phyloP scores from a whole-genome alignment of 352 stramenopile genomes.

The Globisporangium barbulae region DNA sequence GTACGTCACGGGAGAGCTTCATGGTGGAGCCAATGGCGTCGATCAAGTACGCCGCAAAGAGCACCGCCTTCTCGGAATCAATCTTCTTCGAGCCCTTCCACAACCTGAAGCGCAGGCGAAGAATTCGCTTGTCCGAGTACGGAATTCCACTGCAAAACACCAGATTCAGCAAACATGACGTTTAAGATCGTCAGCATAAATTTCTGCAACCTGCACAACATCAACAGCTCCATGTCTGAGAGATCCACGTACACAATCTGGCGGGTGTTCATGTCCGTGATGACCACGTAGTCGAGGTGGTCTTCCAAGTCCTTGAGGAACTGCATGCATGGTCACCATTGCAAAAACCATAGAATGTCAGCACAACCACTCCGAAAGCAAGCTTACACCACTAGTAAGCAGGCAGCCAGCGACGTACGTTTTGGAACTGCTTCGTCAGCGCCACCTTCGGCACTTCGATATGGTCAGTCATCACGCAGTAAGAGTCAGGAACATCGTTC shows the following conservation, averaged over 20 bases:
- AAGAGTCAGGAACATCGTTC: slow-evolving; percentile 53
- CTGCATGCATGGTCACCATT: slow-evolving; percentile 21
- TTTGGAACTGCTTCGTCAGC: slow-evolving; percentile 48
- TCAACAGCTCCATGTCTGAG: background rate
- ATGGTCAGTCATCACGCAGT: slow-evolving; percentile 64
- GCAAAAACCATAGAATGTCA: background rate
- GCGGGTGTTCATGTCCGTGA: slow-evolving; percentile 75
- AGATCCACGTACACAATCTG: slow-evolving; percentile 46
- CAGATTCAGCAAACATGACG: background rate
- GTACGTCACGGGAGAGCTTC: slow-evolving; percentile 74
- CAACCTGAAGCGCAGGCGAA: slow-evolving; percentile 67
- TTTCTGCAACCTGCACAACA: background rate
- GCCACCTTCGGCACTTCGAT: slow-evolving; percentile 59
- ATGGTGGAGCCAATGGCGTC: slow-evolving; percentile 67
- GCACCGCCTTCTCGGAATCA: slow-evolving; percentile 41
- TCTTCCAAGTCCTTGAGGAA: slow-evolving; percentile 61
- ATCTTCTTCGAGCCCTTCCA: slow-evolving; percentile 56
- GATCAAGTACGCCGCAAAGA: slow-evolving; percentile 49
- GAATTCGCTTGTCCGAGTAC: slow-evolving; percentile 50
- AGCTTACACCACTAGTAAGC: background rate
- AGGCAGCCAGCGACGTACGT: slow-evolving; percentile 17
- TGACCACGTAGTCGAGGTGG: slow-evolving; percentile 70
- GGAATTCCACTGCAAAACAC: slow-evolving; percentile 53
- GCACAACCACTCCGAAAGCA: background rate
- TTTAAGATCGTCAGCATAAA: background rate